Evolutionary conservation across 73 alveolate species (phyloP), one percentile per base, ranked within the genome.

Genomic region (Paramecium bursaria): DNA sequence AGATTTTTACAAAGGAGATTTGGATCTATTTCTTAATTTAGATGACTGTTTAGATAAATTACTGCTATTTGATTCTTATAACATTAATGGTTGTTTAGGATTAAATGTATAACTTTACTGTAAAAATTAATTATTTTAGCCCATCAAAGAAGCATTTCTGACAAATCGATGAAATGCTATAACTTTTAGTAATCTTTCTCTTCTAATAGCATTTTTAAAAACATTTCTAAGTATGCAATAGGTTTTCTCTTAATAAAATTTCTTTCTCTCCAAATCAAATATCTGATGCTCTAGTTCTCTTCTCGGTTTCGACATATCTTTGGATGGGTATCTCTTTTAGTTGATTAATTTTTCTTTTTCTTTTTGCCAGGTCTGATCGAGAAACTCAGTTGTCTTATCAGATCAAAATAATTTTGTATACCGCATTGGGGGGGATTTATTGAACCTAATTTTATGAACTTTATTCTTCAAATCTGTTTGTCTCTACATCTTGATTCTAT

Each of bases 101-200:
- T 39, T 67, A 19, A 13, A 25, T 48, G 61, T 4, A 19, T 67
- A 39, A 19, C 10, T 67, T 67, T 7, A 21, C 42, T 26, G 14
- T 35, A 10, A 25, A 67, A 67, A 31, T 17, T 25, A 30, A 50
- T 57, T 15, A 3, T 26, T 26, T 13, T 33, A 30, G 25, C 17
- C 21, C 39, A 67, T 67, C 27, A 15, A 14, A 9, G 55, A 22
- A 39, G 13, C 23, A 67, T 67, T 67, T 5, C 76, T 23, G 3
- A 57, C 33, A 9, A 57, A 27, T 57, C 76, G 17, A 67, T 67
- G 55, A 42, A 67, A 67, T 67, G 60, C 82, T 21, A 67, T 67
- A 2, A 57, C 44, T 14, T 67, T 67, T 1, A 67, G 26, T 67
- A 67, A 39, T 39, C 82, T 67, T 2, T 67, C 53, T 42, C 27